Base-by-base conservation (phyloP, 2,329 filamentous ascomycete species). In the Lojkania enalia region DNA sequence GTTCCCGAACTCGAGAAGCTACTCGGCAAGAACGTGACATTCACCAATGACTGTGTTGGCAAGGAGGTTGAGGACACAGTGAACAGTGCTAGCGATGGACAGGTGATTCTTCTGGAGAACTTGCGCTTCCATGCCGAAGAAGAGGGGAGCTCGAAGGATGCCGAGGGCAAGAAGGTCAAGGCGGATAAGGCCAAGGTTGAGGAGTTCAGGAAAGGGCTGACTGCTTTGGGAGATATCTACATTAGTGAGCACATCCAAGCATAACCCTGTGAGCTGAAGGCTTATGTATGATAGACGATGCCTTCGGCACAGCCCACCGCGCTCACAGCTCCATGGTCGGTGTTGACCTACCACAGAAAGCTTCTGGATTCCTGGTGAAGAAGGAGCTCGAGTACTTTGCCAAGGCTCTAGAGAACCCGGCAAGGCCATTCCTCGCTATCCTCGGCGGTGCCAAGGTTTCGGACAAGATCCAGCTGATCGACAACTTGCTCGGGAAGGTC, bases 341-440 rank as follows among this genome's bases (percentile, higher is more conserved):
- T 66, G 82, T 96, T 55, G 85, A 96, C 58, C 86, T 99, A 37
- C 91, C 92, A 60, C 90, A 97, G 74, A 96, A 96, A 81, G 94
- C 94, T 7, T 89, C 92, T 45, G 94, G 94, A 53, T 99, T 96
- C 85, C 85, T 99, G 67, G 90, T 99, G 81, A 99, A 99, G 87
- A 99, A 97, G 82, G 94, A 99, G 77, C 87, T 99, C 54, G 94
- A 99, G 71, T 99, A 99, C 85, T 99, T 99, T 71, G 94, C 94
- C 56, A 84, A 96, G 79, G 94, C 90, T 29, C 87, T 99, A 51
- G 94, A 99, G 79, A 84, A 82, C 63, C 94, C 94, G 51, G 81
- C 95, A 78, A 86, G 92, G 45, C 94, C 94, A 51, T 99, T 99
- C 88, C 86, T 99, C 42, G 95, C 94, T 71, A 99, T 99, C 70